Conservation (phyloP, 139 green algal species). For the Chlorella sorokiniana region DNA sequence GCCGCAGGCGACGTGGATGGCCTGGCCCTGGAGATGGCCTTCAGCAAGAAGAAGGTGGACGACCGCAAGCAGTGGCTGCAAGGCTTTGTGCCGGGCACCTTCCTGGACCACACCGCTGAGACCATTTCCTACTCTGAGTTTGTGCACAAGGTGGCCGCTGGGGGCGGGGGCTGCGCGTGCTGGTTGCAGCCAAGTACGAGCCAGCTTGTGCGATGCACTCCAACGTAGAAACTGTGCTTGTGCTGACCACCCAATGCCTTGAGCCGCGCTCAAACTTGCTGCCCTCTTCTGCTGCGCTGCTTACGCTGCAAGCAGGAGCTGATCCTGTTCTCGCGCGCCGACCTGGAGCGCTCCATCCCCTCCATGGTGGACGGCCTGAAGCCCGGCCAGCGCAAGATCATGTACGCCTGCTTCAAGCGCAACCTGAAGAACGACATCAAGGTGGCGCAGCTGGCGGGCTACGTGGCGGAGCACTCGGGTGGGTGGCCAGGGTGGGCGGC, state of each 20-base stretch:
- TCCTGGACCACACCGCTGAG: constrained; percentile 85
- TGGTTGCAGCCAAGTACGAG: too few relatives aligned
- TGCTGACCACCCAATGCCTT: too few relatives aligned
- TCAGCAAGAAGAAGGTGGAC: constrained; percentile 98
- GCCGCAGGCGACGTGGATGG: constrained; percentile 76
- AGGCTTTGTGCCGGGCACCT: constrained; percentile 86
- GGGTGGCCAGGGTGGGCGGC: neutral
- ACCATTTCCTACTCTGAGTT: constrained; percentile 95
- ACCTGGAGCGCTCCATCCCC: constrained; percentile 97
- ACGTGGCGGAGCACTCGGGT: constrained; percentile 92
- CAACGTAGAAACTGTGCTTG: too few relatives aligned
- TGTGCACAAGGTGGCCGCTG: constrained; percentile 79
- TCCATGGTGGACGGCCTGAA: constrained; percentile 97
- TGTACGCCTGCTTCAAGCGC: constrained; percentile 97
- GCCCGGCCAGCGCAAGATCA: constrained; percentile 98
- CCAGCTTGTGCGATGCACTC: too few relatives aligned
- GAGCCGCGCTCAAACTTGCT: neutral
- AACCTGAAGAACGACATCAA: constrained; percentile 96
- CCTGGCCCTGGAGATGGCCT: constrained; percentile 93
- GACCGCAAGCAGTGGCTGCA: constrained; percentile 96
- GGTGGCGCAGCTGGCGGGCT: constrained; percentile 95
- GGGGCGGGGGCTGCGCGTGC: neutral
- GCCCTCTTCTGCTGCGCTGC: neutral
- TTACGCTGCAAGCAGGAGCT: constrained; percentile 73
- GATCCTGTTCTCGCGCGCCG: constrained; percentile 91